Evolutionary conservation across 345 rosid species (phyloP).

Genomic region (Salix brachista): DNA sequence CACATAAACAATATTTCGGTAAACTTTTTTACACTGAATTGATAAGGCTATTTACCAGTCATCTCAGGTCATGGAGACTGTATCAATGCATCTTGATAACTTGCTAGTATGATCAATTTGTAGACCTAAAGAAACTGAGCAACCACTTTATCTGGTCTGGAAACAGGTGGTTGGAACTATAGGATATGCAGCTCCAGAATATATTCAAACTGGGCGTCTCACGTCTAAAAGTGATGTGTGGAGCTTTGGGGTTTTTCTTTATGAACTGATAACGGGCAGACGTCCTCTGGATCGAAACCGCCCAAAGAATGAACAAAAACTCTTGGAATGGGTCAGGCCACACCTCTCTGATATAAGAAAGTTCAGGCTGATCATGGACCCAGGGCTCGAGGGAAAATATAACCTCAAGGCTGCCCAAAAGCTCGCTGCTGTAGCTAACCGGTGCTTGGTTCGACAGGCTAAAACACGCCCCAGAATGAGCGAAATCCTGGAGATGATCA

Average conservation of each 20-base stretch:
- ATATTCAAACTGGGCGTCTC: constrained; percentile 78
- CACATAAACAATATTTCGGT: neutral
- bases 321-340: constrained; percentile 88
- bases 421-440: constrained; percentile 76
- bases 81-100: neutral
- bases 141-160: constrained; percentile 1
- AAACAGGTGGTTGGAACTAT: constrained; percentile 84
- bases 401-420: constrained; percentile 57
- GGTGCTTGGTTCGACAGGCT: constrained; percentile 60
- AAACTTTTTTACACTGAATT: neutral
- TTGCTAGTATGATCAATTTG: neutral
- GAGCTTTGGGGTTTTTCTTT: constrained; percentile 86
- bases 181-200: constrained; percentile 96
- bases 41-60: neutral
- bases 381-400: constrained; percentile 73
- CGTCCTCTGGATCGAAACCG: constrained; percentile 77
- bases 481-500: constrained; percentile 65
- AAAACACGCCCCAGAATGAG: constrained; percentile 78
- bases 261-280: constrained; percentile 89
- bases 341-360: constrained; percentile 64
- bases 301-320: constrained; percentile 79
- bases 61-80: neutral
- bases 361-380: constrained; percentile 72
- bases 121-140: neutral
- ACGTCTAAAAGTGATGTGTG: constrained; percentile 81